Conservation (phyloP, 2,329 filamentous ascomycete species). For the Allantophomopsis cytisporea region DNA sequence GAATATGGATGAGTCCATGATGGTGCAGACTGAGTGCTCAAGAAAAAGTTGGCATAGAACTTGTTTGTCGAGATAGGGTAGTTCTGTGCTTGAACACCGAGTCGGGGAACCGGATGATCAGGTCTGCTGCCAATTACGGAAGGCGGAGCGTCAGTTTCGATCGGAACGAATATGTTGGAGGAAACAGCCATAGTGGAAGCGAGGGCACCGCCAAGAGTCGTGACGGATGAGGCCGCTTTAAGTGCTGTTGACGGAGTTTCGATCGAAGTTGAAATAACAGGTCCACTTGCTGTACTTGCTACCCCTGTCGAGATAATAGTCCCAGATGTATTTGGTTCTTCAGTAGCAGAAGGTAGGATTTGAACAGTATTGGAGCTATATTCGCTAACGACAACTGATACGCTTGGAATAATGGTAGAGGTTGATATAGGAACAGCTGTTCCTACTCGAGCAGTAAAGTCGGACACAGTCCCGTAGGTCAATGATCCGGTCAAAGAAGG, state of each 20-base stretch:
- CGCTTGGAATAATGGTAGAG: conserved; percentile 8
- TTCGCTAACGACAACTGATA: conserved; percentile 19
- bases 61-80: conserved; percentile 60
- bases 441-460: background rate
- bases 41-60: conserved; percentile 70
- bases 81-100: conserved; percentile 26
- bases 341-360: conserved; percentile 17
- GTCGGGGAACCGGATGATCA: conserved; percentile 44
- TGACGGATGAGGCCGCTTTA: conserved; percentile 5
- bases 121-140: conserved; percentile 28
- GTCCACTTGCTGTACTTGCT: conserved; percentile 11
- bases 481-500: no score
- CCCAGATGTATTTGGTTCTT: conserved; percentile 19
- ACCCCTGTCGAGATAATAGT: conserved; percentile 18
- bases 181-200: conserved; percentile 5
- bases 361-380: conserved; percentile 19
- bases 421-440: conserved; percentile 5
- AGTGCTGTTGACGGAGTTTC: conserved; percentile 10
- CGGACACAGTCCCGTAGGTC: no score
- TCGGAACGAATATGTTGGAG: conserved; percentile 41
- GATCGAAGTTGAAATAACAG: conserved; percentile 10
- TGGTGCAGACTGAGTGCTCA: conserved; percentile 55
- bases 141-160: conserved; percentile 37
- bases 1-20: conserved; percentile 68
- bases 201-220: background rate